These are phyloP conservation scores for Pisolithus sp. DNA, from an alignment of 768 basidiomycete species.

Conservation along the genomic window DNA sequence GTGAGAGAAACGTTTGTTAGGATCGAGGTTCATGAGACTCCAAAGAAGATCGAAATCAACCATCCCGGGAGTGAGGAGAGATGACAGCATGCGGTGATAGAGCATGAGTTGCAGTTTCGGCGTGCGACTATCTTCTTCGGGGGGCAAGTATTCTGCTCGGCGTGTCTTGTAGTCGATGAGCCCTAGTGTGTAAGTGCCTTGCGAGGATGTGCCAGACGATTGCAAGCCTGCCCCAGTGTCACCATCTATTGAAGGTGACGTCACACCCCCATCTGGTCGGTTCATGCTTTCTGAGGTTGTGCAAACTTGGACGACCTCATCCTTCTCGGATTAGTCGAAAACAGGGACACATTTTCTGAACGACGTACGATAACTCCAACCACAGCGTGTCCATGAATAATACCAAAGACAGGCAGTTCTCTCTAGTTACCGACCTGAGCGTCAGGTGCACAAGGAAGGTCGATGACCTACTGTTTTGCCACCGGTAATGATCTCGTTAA, in stretches of 20 bases:
- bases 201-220: neutral
- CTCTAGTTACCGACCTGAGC: conserved; percentile 37
- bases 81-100: conserved; percentile 60
- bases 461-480: conserved; percentile 46
- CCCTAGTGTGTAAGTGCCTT: conserved; percentile 29
- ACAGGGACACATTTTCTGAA: neutral
- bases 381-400: conserved; percentile 58
- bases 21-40: conserved; percentile 38
- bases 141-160: conserved; percentile 40
- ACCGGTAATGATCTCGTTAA: conserved; percentile 44
- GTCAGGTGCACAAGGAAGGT: neutral
- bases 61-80: conserved; percentile 36
- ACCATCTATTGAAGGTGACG: conserved; percentile 4
- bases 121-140: conserved; percentile 48
- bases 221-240: neutral
- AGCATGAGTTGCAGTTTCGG: conserved; percentile 73
- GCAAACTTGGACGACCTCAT: conserved; percentile 37
- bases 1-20: conserved; percentile 40
- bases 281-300: conserved; percentile 1
- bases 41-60: conserved; percentile 54
- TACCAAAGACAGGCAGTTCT: conserved; percentile 80
- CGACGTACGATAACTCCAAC: conserved; percentile 65
- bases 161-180: conserved; percentile 72
- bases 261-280: neutral
- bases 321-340: conserved; percentile 32